phyloP scores from a whole-genome alignment of 2,329 filamentous ascomycete species.

The Alternaria brassicicola region DNA sequence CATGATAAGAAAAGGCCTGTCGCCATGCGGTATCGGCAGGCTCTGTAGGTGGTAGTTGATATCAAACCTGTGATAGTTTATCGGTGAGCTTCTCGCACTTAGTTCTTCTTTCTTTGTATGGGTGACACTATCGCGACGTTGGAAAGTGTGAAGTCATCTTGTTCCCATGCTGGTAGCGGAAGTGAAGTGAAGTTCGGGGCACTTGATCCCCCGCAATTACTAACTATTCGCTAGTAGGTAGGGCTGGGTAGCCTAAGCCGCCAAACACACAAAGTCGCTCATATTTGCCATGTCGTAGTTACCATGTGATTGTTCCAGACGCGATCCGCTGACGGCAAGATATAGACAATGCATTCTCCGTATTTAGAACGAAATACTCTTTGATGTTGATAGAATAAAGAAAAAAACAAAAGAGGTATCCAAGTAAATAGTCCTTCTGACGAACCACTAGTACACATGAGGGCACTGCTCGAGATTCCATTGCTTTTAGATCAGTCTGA shows the following conservation, averaged over 20 bases:
- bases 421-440: not conserved
- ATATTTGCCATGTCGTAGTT: not conserved
- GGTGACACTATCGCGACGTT: not conserved
- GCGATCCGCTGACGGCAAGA: not conserved
- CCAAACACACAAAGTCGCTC: not conserved
- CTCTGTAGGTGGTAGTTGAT: not conserved
- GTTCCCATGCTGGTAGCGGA: not conserved
- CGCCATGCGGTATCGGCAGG: conserved; percentile 7
- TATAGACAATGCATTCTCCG: not conserved
- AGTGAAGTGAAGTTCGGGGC: not conserved
- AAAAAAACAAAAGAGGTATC: not conserved
- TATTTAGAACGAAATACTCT: not conserved
- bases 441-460: not conserved
- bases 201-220: not conserved
- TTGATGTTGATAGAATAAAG: not conserved
- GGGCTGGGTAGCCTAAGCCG: not conserved
- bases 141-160: not conserved
- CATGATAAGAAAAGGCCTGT: conserved; percentile 21
- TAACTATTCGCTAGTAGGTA: not conserved
- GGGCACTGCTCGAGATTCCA: not conserved
- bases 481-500: not conserved
- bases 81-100: not conserved
- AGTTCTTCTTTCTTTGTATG: not conserved
- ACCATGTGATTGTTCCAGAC: not conserved
- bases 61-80: not conserved